Base-by-base conservation (phyloP, 176 grass and related monocot species). In the Olyra latifolia region DNA sequence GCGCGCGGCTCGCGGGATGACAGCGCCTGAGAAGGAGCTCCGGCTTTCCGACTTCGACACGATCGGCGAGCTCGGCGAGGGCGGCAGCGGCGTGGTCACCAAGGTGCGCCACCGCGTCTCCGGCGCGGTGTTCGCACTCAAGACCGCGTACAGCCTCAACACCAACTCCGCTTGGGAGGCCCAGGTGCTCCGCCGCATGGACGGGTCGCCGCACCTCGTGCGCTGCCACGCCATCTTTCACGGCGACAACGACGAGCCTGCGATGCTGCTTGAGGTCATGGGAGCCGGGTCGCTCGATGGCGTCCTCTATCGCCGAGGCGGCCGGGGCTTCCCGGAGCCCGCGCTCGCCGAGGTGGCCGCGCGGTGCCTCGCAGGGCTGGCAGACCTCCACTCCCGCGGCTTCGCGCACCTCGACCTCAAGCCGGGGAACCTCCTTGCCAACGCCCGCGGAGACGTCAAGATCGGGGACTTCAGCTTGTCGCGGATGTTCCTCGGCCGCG, bases 81-180 rank as follows among this genome's bases (percentile, higher is more conserved):
- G 89, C 17, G 66, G 58, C 43, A 67, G 77, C 54, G 84, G 80
- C 22, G 62, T 47, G 0, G 84, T 91, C 12, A 65, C 7, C 84
- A 91, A 91, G 80, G 84, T 43, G n/a, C 70, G 84, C 5, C 80
- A 84, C 64, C 71, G 70, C 62, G 45, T 61, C 57, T 52, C 83
- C n/a, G 4, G 28, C 25, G 23, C 13, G 1, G 58, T 53, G 13
- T 74, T 78, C 73, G 79, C 83, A 23, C 77, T 85, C 54, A 89
- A 89, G 69, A 5, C 45, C 0, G 55, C 72, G 0, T 20, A 56
- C 24, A 17, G 63, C 80, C 25, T 62, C 4, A 35, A 23, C 45
- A 10, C 54, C 52, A 19, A 35, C 77, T 10, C n/a, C 14, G 49
- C 28, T 10, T 19, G 20, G 15, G 77, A 81, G 38, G 82, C 77